Evolutionary conservation across 108 stramenopile genomes (phyloP).

Genomic region (Cylindrotheca fusiformis): DNA sequence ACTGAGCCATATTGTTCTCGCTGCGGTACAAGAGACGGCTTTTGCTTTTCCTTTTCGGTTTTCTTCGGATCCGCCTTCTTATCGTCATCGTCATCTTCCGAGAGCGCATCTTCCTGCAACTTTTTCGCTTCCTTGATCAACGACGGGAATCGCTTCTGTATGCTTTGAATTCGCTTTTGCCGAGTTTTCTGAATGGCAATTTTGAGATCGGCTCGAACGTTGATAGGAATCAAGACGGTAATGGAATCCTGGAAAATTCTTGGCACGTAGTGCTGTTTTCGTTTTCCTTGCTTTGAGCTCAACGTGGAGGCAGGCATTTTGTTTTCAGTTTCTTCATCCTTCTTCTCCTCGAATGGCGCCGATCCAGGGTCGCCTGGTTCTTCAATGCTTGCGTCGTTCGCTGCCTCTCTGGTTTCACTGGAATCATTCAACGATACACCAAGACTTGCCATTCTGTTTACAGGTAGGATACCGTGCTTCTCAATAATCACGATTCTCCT

Average conservation of each 20-base stretch:
- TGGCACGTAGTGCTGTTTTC: slow-evolving; percentile 10
- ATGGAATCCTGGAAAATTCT: slow-evolving; percentile 66
- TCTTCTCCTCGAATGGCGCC: no score
- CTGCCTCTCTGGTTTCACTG: no score
- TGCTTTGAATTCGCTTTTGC: slow-evolving; percentile 43
- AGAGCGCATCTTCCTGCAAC: slow-evolving; percentile 8
- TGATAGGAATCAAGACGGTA: slow-evolving; percentile 61
- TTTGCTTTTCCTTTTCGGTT: slow-evolving; percentile 28
- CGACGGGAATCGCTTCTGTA: slow-evolving; percentile 42
- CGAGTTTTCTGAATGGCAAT: slow-evolving; percentile 69
- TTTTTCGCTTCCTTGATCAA: slow-evolving; percentile 23
- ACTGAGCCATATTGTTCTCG: slow-evolving; percentile 61
- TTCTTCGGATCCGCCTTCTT: slow-evolving; percentile 7
- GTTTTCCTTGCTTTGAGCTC: no score
- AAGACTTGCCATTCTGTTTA: no score
- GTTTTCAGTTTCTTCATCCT: no score
- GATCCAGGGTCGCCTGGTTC: no score
- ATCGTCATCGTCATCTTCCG: slow-evolving; percentile 18
- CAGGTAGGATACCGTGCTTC: no score
- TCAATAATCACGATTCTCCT: no score
- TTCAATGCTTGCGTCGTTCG: no score
- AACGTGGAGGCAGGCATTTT: no score
- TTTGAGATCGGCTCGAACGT: slow-evolving; percentile 75
- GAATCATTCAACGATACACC: no score
- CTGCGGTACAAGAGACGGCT: slow-evolving; percentile 29